Percentiles rank a stretch among this genome's conserved stretches.
Evolutionary conservation across 2,329 filamentous ascomycete genomes (phyloP).

Genomic region (Chrysosporium keratinophilum): DNA sequence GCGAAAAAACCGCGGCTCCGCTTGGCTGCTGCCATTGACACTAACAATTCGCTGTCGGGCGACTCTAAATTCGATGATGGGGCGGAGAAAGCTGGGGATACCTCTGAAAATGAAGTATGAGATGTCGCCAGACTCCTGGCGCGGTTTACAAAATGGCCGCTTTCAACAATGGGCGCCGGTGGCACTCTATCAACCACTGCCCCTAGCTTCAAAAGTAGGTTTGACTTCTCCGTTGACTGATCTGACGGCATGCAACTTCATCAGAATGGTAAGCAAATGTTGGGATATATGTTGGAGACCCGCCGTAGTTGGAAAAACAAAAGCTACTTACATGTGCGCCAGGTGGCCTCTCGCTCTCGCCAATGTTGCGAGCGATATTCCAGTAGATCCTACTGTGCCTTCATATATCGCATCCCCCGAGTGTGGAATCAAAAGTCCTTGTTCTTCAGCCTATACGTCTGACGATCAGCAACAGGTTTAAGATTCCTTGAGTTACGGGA

Average conservation of each 20-base stretch:
- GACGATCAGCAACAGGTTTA: neutral
- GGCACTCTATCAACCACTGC: slow-evolving; percentile 85
- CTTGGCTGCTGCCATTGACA: slow-evolving; percentile 28
- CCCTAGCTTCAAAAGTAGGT: slow-evolving; percentile 78
- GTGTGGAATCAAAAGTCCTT: slow-evolving; percentile 63
- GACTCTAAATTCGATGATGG: slow-evolving; percentile 16
- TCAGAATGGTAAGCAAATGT: neutral
- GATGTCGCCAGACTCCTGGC: slow-evolving; percentile 65
- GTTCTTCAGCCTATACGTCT: slow-evolving; percentile 55
- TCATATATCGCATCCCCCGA: slow-evolving; percentile 94
- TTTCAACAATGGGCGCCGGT: slow-evolving; percentile 87
- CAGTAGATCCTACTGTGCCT: slow-evolving; percentile 91
- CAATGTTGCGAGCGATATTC: slow-evolving; percentile 84
- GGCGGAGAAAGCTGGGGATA: slow-evolving; percentile 13
- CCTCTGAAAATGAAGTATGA: slow-evolving; percentile 46
- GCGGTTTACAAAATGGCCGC: slow-evolving; percentile 87
- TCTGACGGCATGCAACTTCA: slow-evolving; percentile 82
- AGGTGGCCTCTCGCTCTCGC: slow-evolving; percentile 80
- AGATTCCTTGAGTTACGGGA: neutral
- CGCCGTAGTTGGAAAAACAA: neutral
- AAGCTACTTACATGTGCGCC: slow-evolving; percentile 62
- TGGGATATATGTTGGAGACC: neutral
- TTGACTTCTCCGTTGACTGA: slow-evolving; percentile 76
- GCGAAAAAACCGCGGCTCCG: slow-evolving; percentile 79
- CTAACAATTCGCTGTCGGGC: slow-evolving; percentile 14